Conservation (phyloP, 768 basidiomycete species). For the Tremella yokohamensis region DNA sequence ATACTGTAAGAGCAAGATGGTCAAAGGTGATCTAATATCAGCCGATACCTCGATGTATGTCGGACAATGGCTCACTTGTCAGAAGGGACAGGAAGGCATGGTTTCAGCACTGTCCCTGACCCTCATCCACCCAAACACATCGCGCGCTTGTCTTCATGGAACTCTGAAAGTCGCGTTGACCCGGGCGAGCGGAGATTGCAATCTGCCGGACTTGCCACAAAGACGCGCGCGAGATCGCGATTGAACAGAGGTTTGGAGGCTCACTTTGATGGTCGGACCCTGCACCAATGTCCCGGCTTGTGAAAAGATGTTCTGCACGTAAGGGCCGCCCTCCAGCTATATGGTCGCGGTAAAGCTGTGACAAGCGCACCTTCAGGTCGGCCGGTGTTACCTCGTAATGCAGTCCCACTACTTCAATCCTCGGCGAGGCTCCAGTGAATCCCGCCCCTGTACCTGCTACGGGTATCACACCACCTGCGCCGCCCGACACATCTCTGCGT, state of each 20-base stretch:
- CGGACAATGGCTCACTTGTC: neutral
- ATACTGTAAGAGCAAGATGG: constrained; percentile 60
- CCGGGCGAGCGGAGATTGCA: neutral
- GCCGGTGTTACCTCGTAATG: constrained; percentile 88
- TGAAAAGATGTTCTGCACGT: constrained; percentile 74
- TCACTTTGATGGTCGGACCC: constrained; percentile 93
- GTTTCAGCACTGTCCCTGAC: neutral
- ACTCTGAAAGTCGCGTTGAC: too few relatives aligned
- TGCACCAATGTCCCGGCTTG: constrained; percentile 86
- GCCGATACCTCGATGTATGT: neutral
- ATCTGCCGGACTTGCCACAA: neutral
- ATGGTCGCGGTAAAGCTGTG: neutral
- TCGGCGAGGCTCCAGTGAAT: constrained; percentile 55
- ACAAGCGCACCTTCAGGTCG: constrained; percentile 71
- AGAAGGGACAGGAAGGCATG: constrained; percentile 42
- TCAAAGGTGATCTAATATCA: constrained; percentile 14
- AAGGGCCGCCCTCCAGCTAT: neutral
- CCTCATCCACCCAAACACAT: too few relatives aligned
- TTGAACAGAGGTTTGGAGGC: constrained; percentile 41
- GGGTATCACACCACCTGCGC: constrained; percentile 13
- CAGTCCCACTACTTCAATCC: constrained; percentile 76
- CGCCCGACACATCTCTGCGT: constrained; percentile 9
- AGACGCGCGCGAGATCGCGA: constrained; percentile 11
- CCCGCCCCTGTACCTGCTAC: constrained; percentile 33
- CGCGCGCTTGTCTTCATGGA: too few relatives aligned